Evolutionary conservation across 1,139 yeast genomes (phyloP), one percentile per base, ranked within the genome.

Genomic region (Pichia sp.): DNA sequence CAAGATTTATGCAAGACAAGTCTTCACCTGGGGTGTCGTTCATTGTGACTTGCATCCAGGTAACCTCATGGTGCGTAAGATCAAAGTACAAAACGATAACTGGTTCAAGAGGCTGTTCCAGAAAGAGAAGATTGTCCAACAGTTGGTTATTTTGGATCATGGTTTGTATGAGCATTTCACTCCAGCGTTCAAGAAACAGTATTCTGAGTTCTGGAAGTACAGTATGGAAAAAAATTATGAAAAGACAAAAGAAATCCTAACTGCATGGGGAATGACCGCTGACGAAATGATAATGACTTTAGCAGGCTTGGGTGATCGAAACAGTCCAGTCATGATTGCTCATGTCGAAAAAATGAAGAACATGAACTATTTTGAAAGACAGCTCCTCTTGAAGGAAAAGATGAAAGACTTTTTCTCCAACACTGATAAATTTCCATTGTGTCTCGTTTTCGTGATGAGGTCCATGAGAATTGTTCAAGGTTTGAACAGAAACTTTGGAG

Each of bases 41-140:
- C 95, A 87, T 65, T 81, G 90, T 49, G 95, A 87, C 64, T 88
- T 93, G 6, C 95, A 87, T 63, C 95, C 95, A 1, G 95, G 95
- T 3, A 87, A 87, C 63, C 67, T 87, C 55, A 65, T 86, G 53
- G 79, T 82, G 2, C 69, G 89, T 42, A 62, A 70, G 28, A 67
- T 63, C 18, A 53, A 70, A 26, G 47, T 55, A 16, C 26, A 30
- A 39, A 49, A 52, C 31, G 31, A 48, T 5, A 49, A 47, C 30
- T 23, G 44, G 26, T 48, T 54, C 5, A 47, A 52, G 1, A 49
- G 39, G 22, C 21, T 28, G 2, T 48, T 52, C 16, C 34, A 40
- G 19, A 43, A 41, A 4, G 45, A 47, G 16, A 54, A 47, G 12
- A 36, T 23, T 1, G 68, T 71, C 45, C 86, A 82, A 62, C 81